These are phyloP conservation scores for Psilocybe mexicana DNA, from an alignment of 1,284 basidiomycete genomes.

Conservation along the genomic window DNA sequence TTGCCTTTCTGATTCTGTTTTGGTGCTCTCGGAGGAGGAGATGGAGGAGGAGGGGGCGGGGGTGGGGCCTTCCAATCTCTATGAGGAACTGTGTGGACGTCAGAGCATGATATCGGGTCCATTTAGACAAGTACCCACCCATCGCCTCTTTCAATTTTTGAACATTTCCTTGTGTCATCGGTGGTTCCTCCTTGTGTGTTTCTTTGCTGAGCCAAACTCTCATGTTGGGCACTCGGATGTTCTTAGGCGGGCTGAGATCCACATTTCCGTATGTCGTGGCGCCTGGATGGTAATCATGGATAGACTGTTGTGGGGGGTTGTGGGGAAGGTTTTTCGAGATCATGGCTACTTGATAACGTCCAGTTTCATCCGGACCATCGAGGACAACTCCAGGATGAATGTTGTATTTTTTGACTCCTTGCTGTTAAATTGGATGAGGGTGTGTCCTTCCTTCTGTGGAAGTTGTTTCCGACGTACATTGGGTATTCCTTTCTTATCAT, in stretches of 20 bases:
- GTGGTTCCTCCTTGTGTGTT: neutral
- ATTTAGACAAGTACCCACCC: neutral
- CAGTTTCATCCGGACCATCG: constrained; percentile 12
- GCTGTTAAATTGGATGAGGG: neutral
- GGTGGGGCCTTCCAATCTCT: too few species aligned
- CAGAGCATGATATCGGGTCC: too few species aligned
- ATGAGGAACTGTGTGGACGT: too few species aligned
- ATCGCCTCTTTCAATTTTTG: neutral
- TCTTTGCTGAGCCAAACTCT: neutral
- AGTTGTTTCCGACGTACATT: neutral
- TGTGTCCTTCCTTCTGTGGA: neutral
- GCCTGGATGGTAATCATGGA: constrained; percentile 15
- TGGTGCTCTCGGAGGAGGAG: too few species aligned
- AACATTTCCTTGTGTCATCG: neutral
- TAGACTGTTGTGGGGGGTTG: constrained; percentile 20
- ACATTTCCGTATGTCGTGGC: constrained; percentile 20
- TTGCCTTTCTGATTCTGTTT: too few species aligned
- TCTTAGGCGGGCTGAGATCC: constrained; percentile 5
- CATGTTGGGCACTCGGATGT: neutral
- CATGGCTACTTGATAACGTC: constrained; percentile 21
- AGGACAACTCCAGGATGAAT: constrained; percentile 26
- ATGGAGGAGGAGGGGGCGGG: too few species aligned
- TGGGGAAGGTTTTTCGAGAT: constrained; percentile 23
- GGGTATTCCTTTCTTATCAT: constrained; percentile 12
- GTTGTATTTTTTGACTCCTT: neutral